Evolutionary conservation across 352 stramenopile genomes (phyloP).

Genomic region (Globisporangium cystogenes): DNA sequence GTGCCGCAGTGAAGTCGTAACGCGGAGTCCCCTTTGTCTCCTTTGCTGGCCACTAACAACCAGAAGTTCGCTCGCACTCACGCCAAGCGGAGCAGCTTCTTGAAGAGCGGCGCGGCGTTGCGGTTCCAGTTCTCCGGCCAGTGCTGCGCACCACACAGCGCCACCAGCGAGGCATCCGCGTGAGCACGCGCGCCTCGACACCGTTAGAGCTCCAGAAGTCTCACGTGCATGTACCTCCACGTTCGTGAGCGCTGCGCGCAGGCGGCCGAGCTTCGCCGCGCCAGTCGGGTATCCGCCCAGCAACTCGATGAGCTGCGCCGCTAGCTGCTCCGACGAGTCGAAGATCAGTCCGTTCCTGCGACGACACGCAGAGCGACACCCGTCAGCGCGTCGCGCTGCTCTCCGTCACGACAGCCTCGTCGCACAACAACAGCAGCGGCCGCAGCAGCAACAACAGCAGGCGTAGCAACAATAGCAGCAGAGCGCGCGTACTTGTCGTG

Average conservation of each 20-base stretch:
- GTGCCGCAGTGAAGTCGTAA: background rate
- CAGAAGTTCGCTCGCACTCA: slow-evolving; percentile 12
- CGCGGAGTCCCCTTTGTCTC: background rate
- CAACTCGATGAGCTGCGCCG: slow-evolving; percentile 52
- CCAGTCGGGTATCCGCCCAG: slow-evolving; percentile 49
- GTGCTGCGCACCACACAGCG: slow-evolving; percentile 26
- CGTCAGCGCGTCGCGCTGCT: no score
- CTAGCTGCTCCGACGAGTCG: slow-evolving; percentile 45
- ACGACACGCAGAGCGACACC: no score
- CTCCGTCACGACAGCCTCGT: no score
- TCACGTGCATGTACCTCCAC: slow-evolving; percentile 38
- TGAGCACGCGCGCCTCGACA: background rate
- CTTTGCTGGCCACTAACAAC: no score
- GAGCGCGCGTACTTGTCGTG: slow-evolving; percentile 82
- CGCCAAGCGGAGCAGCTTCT: slow-evolving; percentile 32
- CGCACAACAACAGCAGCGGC: background rate
- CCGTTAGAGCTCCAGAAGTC: background rate
- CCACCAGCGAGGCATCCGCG: background rate
- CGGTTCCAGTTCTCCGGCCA: slow-evolving; percentile 77
- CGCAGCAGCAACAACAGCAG: background rate
- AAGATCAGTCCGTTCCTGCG: slow-evolving; percentile 75
- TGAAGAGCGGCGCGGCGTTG: slow-evolving; percentile 57
- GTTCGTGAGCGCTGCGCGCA: slow-evolving; percentile 39
- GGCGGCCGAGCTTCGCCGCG: slow-evolving; percentile 34
- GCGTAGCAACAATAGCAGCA: background rate